A percentile compares a stretch with the other conserved stretches of the same genome.
Evolutionary conservation across 2,329 filamentous ascomycete genomes (phyloP).

Genomic region (Elsinoe batatas): DNA sequence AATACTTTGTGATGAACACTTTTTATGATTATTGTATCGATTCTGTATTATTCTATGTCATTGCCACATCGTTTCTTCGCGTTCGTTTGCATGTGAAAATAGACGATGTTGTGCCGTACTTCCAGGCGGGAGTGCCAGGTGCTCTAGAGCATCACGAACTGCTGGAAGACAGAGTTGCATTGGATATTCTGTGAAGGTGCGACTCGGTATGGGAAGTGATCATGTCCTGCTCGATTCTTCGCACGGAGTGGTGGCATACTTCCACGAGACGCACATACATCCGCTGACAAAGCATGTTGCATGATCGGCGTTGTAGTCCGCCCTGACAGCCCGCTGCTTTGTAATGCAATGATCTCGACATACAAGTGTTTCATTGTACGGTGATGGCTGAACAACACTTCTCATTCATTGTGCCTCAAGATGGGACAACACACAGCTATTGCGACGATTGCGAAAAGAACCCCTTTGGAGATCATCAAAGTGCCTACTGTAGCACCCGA

Average conservation of each 20-base stretch:
- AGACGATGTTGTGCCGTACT: no score
- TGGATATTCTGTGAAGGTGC: no score
- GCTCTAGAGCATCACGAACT: no score
- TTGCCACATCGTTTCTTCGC: no score
- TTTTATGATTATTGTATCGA: neutral
- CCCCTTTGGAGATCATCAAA: conserved; percentile 27
- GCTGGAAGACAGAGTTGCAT: no score
- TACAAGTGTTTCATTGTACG: no score
- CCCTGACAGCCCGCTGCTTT: neutral
- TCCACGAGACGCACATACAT: neutral
- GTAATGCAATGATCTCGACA: neutral
- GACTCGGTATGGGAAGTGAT: no score
- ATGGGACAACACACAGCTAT: conserved; percentile 28
- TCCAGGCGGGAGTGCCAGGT: no score
- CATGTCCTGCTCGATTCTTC: no score
- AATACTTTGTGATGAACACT: neutral
- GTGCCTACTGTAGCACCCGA: conserved; percentile 28
- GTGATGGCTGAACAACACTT: neutral
- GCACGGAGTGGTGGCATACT: no score
- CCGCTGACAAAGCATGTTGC: neutral
- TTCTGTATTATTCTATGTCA: neutral
- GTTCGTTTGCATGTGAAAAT: no score
- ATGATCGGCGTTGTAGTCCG: no score
- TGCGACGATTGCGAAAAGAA: conserved; percentile 31
- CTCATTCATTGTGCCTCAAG: neutral